Conservation (phyloP, 352 stramenopile genomes). For the Globisporangium solare region DNA sequence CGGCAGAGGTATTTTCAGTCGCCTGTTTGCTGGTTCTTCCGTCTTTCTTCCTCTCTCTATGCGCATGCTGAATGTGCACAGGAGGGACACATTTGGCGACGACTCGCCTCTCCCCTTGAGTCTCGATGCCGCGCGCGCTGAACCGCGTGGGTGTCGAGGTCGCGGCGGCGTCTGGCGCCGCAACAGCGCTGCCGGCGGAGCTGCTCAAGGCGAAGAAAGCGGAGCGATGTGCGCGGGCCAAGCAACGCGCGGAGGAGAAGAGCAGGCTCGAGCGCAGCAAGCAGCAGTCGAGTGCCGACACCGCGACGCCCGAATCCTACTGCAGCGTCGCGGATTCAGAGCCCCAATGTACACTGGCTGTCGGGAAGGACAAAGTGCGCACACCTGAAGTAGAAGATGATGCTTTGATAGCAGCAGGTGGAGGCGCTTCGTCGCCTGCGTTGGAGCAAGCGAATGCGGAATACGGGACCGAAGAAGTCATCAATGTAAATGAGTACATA, state of each 20-base stretch:
- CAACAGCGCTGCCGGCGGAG: neutral
- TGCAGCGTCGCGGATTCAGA: neutral
- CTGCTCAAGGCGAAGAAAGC: slow-evolving; percentile 10
- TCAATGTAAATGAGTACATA: slow-evolving; percentile 6
- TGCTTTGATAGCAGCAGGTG: neutral
- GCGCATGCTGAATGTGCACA: neutral
- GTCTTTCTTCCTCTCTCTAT: neutral
- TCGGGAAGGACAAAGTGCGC: neutral
- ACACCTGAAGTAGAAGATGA: slow-evolving; percentile 1
- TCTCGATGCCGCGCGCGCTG: slow-evolving; percentile 6
- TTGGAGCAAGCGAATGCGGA: slow-evolving; percentile 6
- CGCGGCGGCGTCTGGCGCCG: neutral
- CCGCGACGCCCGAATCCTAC: neutral
- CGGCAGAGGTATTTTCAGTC: neutral
- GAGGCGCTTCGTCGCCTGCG: too few relatives aligned
- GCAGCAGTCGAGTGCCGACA: neutral
- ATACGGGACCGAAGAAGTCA: slow-evolving; percentile 10
- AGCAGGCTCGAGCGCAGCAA: neutral
- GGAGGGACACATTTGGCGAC: too few relatives aligned
- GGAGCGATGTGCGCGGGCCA: slow-evolving; percentile 1
- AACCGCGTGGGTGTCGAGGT: slow-evolving; percentile 11
- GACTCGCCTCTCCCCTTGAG: neutral
- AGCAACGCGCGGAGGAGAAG: slow-evolving; percentile 10
- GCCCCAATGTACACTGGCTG: neutral
- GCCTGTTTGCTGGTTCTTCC: neutral